A percentile compares a stretch with the other conserved stretches of the same genome.
Conservation (phyloP, 139 green algal species). For the Klebsormidium nitens region DNA sequence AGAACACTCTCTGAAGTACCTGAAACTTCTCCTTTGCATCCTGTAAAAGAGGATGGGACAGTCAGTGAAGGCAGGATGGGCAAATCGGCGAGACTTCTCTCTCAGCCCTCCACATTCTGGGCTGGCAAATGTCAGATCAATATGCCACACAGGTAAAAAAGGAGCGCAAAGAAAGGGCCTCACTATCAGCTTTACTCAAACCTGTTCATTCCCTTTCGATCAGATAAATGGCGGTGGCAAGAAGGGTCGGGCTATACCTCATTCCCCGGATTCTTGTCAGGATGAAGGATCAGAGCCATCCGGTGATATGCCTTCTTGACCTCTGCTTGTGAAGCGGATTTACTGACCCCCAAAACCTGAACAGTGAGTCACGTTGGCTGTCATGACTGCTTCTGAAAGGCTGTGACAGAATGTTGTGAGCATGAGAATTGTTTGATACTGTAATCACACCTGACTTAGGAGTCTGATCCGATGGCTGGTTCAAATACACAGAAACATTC, state of each 20-base stretch:
- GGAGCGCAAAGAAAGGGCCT: background rate
- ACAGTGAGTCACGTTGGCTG: no score
- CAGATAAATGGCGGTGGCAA: background rate
- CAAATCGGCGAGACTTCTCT: background rate
- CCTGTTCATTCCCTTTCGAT: background rate
- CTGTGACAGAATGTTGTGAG: no score
- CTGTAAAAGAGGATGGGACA: conserved; percentile 35
- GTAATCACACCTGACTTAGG: no score
- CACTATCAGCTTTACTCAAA: conserved; percentile 1
- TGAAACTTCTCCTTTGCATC: conserved; percentile 74
- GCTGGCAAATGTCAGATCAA: background rate
- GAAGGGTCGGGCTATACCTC: conserved; percentile 30
- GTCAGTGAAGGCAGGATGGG: background rate
- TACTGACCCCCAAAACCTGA: conserved; percentile 33
- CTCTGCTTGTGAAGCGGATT: conserved; percentile 44
- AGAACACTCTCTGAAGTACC: conserved; percentile 80
- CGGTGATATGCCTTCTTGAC: conserved; percentile 81
- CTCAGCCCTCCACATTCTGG: background rate
- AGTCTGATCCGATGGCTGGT: no score
- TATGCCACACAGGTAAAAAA: background rate
- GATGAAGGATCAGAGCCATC: conserved; percentile 79
- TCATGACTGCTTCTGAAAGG: no score
- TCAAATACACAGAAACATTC: no score
- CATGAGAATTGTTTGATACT: no score
- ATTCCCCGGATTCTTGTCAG: conserved; percentile 82